These are phyloP conservation scores for Stylosanthes scabra DNA, from an alignment of 331 rosid genomes.

Conservation along the genomic window DNA sequence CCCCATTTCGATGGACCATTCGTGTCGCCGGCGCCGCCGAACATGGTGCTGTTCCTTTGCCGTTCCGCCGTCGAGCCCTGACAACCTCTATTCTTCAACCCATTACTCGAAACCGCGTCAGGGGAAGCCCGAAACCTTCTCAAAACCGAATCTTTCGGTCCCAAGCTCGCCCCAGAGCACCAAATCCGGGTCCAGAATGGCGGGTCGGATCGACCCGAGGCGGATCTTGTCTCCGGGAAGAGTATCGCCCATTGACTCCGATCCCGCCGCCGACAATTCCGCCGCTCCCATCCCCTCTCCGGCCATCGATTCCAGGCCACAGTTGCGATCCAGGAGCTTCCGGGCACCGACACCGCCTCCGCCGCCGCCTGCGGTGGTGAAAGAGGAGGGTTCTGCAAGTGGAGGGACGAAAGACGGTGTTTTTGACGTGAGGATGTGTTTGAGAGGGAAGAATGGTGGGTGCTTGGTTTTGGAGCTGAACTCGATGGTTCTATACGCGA, in stretches of 20 bases:
- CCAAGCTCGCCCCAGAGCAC: conserved; percentile 75
- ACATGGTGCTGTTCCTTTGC: conserved; percentile 92
- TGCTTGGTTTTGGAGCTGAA: conserved; percentile 78
- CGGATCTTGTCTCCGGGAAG: conserved; percentile 91
- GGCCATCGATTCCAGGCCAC: conserved; percentile 39
- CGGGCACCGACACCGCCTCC: conserved; percentile 50
- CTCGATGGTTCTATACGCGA: conserved; percentile 69
- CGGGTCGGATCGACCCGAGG: conserved; percentile 67
- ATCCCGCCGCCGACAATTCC: conserved; percentile 40
- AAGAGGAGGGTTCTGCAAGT: conserved; percentile 32
- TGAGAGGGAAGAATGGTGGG: conserved; percentile 83
- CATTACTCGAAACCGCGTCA: conserved; percentile 43
- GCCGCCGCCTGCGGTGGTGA: conserved; percentile 35
- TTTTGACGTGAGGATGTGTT: conserved; percentile 81
- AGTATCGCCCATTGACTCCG: conserved; percentile 82
- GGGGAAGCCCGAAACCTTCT: conserved; percentile 40
- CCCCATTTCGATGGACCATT: conserved; percentile 40
- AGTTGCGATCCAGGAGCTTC: conserved; percentile 57
- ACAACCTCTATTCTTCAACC: conserved; percentile 40
- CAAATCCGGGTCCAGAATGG: conserved; percentile 64
- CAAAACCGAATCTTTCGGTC: conserved; percentile 57
- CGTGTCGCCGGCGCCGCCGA: conserved; percentile 56
- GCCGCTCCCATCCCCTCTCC: conserved; percentile 42
- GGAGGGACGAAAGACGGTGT: conserved; percentile 38
- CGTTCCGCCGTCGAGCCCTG: conserved; percentile 87